These are phyloP conservation scores for Acidiella bohemica DNA, from an alignment of 495 filamentous ascomycete genomes.

Conservation along the genomic window DNA sequence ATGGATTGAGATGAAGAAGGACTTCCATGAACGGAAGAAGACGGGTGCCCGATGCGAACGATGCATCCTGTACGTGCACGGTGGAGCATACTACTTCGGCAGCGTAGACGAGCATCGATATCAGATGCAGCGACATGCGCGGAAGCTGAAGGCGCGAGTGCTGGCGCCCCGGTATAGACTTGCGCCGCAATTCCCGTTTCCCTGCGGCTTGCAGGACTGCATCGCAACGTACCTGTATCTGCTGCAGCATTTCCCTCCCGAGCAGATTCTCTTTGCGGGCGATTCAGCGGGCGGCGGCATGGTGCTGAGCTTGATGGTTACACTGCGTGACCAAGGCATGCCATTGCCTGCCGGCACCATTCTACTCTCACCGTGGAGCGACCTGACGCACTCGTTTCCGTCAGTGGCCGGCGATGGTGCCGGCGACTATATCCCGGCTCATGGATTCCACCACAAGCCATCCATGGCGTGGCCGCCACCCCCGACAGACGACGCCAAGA, in stretches of 20 bases:
- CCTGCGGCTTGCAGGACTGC: conserved; percentile 80
- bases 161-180: conserved; percentile 81
- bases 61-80: conserved; percentile 89
- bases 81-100: conserved; percentile 74
- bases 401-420: conserved; percentile 62
- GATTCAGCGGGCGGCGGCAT: conserved; percentile 88
- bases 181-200: conserved; percentile 88
- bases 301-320: conserved; percentile 66
- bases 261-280: conserved; percentile 68
- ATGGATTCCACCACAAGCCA: conserved; percentile 76
- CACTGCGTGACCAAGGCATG: conserved; percentile 63
- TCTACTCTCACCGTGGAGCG: conserved; percentile 84
- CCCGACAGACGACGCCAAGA: conserved; percentile 51
- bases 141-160: conserved; percentile 79
- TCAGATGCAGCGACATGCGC: conserved; percentile 87
- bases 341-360: conserved; percentile 80
- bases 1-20: conserved; percentile 88
- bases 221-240: conserved; percentile 76
- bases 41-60: conserved; percentile 45
- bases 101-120: conserved; percentile 91
- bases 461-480: conserved; percentile 84
- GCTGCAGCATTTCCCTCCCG: conserved; percentile 55
- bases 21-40: conserved; percentile 58
- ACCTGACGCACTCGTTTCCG: conserved; percentile 87
- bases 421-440: conserved; percentile 72